These are phyloP conservation scores for Trichoderma endophyticum DNA, from an alignment of 2,329 filamentous ascomycete species.

Conservation along the genomic window DNA sequence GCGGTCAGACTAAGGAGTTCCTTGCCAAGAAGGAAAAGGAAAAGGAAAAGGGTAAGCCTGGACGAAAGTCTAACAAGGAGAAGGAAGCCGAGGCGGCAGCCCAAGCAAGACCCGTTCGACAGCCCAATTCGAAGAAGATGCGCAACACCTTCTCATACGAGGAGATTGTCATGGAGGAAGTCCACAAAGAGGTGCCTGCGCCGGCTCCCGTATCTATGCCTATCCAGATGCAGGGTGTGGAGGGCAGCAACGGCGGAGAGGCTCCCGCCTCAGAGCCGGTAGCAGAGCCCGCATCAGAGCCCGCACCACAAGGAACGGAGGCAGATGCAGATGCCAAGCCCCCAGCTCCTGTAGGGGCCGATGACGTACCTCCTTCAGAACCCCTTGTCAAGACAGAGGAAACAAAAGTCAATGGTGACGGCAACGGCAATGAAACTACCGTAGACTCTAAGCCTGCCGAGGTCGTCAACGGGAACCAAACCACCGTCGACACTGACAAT, in stretches of 20 bases:
- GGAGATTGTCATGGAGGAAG: conserved; percentile 58
- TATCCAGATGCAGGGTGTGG: conserved; percentile 28
- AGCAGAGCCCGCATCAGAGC: not conserved
- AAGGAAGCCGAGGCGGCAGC: conserved; percentile 52
- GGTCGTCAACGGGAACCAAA: conserved; percentile 21
- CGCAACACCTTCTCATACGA: conserved; percentile 72
- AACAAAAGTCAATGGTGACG: not conserved
- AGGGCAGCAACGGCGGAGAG: conserved; percentile 23
- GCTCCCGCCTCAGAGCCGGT: not conserved
- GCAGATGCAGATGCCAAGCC: not conserved
- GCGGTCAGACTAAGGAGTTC: conserved; percentile 77
- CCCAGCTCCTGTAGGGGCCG: conserved; percentile 16
- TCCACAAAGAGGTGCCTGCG: conserved; percentile 29
- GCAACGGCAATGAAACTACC: not conserved
- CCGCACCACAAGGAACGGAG: conserved; percentile 9
- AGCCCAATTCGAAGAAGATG: conserved; percentile 71
- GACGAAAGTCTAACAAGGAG: conserved; percentile 46
- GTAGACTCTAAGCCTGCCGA: conserved; percentile 22
- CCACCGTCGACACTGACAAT: not conserved
- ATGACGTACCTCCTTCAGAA: conserved; percentile 14
- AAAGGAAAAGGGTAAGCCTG: conserved; percentile 64
- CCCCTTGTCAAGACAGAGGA: conserved; percentile 26
- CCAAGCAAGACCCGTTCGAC: conserved; percentile 53
- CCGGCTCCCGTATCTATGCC: not conserved
- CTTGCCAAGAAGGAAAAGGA: conserved; percentile 79